Evolutionary conservation across 148 eudicot genomes (phyloP).

Genomic region (Tetragonia tetragonoides): DNA sequence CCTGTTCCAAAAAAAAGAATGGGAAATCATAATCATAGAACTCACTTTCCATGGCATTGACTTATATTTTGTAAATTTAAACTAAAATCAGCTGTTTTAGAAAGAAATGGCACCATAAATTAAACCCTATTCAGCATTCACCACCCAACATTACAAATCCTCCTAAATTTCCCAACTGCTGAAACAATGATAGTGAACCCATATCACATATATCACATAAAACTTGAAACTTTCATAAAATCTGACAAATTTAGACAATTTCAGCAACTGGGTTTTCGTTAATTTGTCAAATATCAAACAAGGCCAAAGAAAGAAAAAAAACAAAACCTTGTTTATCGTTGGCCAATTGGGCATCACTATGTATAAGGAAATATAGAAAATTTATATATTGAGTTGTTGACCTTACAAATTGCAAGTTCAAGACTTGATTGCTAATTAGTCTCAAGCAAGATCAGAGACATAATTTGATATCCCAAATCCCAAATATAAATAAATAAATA

Average conservation of each 20-base stretch:
- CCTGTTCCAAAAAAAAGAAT: background rate
- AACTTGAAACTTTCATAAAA: slow-evolving; percentile 5
- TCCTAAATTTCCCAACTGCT: background rate
- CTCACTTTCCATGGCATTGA: background rate
- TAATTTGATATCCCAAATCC: background rate
- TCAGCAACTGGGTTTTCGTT: slow-evolving; percentile 8
- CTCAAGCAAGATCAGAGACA: slow-evolving; percentile 15
- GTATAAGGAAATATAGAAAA: background rate
- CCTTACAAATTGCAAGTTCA: background rate
- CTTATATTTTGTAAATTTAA: background rate
- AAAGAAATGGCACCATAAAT: background rate
- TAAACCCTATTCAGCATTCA: slow-evolving; percentile 10
- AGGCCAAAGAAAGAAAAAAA: background rate
- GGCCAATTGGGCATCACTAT: slow-evolving; percentile 12
- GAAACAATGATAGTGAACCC: background rate
- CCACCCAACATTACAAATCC: background rate
- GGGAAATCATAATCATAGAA: too few relatives aligned
- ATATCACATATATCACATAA: background rate
- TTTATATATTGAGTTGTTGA: background rate
- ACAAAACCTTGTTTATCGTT: background rate
- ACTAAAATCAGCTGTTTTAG: background rate
- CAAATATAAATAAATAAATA: background rate
- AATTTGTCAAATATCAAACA: slow-evolving; percentile 9
- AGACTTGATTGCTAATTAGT: background rate
- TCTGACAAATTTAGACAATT: slow-evolving; percentile 15